Evolutionary conservation across 768 basidiomycete genomes (phyloP).

Genomic region (Panellus pusillus): DNA sequence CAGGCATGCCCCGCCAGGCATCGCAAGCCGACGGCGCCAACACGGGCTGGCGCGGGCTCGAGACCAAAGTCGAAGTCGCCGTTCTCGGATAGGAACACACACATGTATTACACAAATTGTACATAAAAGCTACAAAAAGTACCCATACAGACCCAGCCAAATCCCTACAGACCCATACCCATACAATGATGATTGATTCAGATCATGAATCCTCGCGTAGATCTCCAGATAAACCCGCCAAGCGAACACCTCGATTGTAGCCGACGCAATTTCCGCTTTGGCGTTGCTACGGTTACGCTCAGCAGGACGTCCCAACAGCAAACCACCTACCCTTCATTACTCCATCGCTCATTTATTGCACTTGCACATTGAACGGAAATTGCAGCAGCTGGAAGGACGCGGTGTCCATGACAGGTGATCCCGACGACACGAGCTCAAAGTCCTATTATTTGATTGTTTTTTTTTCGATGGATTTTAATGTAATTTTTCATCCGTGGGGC

Average conservation of each 20-base stretch:
- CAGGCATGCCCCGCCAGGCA: constrained; percentile 56
- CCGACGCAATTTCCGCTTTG: too few species aligned
- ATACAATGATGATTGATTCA: too few species aligned
- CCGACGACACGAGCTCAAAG: constrained; percentile 32
- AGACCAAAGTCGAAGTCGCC: constrained; percentile 59
- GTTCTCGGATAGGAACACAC: constrained; percentile 25
- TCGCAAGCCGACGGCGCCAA: constrained; percentile 65
- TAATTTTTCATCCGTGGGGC: constrained; percentile 12
- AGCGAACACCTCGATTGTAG: too few species aligned
- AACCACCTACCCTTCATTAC: not conserved
- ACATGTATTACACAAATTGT: too few species aligned
- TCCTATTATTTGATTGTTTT: constrained; percentile 24
- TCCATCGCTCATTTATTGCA: not conserved
- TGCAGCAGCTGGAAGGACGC: constrained; percentile 14
- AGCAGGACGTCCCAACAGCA: too few species aligned
- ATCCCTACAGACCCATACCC: too few species aligned
- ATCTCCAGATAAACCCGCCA: too few species aligned
- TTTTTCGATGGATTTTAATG: not conserved
- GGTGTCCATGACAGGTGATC: constrained; percentile 32
- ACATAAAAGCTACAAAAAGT: too few species aligned
- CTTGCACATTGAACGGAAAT: constrained; percentile 21
- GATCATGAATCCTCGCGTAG: too few species aligned
- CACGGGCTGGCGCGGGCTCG: constrained; percentile 86
- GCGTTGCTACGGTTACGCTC: too few species aligned
- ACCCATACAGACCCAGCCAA: too few species aligned